Evolutionary conservation across 1,139 yeast genomes (phyloP), one percentile per base, ranked within the genome.

Genomic region (Nakaseomyces kungkrabaensis): DNA sequence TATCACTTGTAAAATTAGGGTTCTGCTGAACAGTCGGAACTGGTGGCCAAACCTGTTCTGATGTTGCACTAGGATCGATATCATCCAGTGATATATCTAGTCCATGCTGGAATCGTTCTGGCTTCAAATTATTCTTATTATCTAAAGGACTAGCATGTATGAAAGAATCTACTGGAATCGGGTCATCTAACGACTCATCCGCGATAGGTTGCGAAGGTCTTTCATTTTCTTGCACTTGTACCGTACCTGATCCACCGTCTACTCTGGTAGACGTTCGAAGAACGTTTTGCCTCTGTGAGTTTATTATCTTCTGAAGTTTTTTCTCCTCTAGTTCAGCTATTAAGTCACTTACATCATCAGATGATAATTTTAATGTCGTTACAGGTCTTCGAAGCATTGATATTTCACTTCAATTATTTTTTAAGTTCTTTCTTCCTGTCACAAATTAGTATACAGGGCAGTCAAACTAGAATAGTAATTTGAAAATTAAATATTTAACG

Each of bases 341-440:
- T 27, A 55, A 50, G 37, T 53, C 56, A 22, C 43, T 38, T 5
- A 55, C 40, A 43, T 55, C 58, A 48, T 54, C 56, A 5, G 50
- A 48, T 5, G 55, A 49, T 13, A 55, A 46, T 9, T 49, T 46
- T n/a, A 55, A 37, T 4, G 54, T 47, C 3, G 57, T 52, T 5
- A 57, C 55, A 26, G 53, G 53, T 10, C 57, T 43, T 36, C 58
- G 53, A 25, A 55, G 47, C 58, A 55, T 55, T 9, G 7, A 25
- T 33, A n/a, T 9, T 29, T 29, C 9, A 2, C 31, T 29, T 29
- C 17, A 31, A 5, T 25, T 38, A 2, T 29, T 29, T 8, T 8
- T 29, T 29, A 29, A 29, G 32, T 29, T 29, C 32, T 29, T 29
- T 7, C 2, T 7, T 29, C 32, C 32, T 17, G 22, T 17, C 3